Base-by-base conservation (phyloP, 164 flowering plant species). In the Echeveria elegans region DNA sequence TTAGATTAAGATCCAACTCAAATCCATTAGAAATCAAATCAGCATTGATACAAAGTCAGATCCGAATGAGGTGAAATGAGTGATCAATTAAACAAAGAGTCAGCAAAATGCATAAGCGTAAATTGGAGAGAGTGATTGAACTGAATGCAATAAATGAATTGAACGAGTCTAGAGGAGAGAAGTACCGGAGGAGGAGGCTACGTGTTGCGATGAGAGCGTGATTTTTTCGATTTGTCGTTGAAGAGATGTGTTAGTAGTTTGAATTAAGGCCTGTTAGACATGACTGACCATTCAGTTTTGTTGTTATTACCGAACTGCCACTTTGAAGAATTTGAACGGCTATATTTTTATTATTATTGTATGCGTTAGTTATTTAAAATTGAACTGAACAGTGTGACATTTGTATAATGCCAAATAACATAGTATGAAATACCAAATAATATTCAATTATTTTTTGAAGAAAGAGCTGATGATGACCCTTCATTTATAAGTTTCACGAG, bases 161-260 rank as follows among this genome's bases (percentile, higher is more conserved):
- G 61, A 56, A 26, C 14, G 61, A 56, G n/a, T n/a, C 4, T 18
- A 21, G 26, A 24, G 26, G 26, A n/a, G n/a, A n/a, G n/a, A 18
- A 14, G 19, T 56, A 56, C 61, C 61, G 12, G 19, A 56, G 18
- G 61, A 53, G 24, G 47, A 43, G 47, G 32, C 61, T 28, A 53
- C 32, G 61, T 24, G 61, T 11, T 32, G 11, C 30, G 61, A 56
- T 29, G 61, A 56, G 61, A 52, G 58, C 58, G 58, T 52, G 53
- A 3, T n/a, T n/a, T n/a, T n/a, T n/a, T n/a, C n/a, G 56, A 43
- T 43, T 43, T 43, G n/a, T 10, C 10, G n/a, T 48, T 50, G 6
- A 5, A 16, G 16, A 24, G 30, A 50, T n/a, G 58, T 23, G 61
- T n/a, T n/a, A 26, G 32, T 56, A 56, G 32, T n/a, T n/a, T 56